Evolutionary conservation across 352 stramenopile species (phyloP).

Genomic region (Elongisporangium undulatum): DNA sequence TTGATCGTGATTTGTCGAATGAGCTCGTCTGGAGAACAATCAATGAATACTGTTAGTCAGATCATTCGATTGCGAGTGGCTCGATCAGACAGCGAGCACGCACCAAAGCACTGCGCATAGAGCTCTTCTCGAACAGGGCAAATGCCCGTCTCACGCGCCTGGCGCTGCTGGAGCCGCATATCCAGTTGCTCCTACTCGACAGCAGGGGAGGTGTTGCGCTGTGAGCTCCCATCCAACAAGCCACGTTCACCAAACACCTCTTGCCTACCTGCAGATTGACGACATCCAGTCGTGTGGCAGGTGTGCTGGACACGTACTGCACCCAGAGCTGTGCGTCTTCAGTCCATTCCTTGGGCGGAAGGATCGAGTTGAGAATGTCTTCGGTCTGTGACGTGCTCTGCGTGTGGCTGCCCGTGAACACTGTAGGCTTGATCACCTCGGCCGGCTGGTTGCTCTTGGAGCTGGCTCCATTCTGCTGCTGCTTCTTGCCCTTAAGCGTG

Average conservation of each 20-base stretch:
- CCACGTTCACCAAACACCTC: not conserved
- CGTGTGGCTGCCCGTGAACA: slow-evolving; percentile 58
- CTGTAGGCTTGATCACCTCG: slow-evolving; percentile 34
- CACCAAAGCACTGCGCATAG: slow-evolving; percentile 91
- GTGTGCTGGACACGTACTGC: slow-evolving; percentile 91
- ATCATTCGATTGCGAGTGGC: not conserved
- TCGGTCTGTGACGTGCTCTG: slow-evolving; percentile 72
- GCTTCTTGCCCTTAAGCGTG: slow-evolving; percentile 48
- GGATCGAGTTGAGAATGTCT: slow-evolving; percentile 90
- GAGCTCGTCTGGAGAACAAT: slow-evolving; percentile 82
- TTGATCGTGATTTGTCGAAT: slow-evolving; percentile 94
- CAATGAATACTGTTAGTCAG: no score
- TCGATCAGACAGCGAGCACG: not conserved
- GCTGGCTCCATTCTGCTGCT: slow-evolving; percentile 10
- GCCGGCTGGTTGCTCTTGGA: slow-evolving; percentile 10
- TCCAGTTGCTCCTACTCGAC: slow-evolving; percentile 78
- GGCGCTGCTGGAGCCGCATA: slow-evolving; percentile 84
- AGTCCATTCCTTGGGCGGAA: slow-evolving; percentile 87
- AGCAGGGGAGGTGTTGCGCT: not conserved
- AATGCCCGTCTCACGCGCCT: slow-evolving; percentile 91
- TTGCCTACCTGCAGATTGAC: slow-evolving; percentile 74
- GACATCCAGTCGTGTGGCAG: slow-evolving; percentile 89
- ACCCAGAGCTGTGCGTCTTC: slow-evolving; percentile 91
- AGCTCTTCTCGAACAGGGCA: slow-evolving; percentile 91
- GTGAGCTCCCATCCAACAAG: not conserved